Base-by-base conservation (phyloP, 306 rosid genomes). In the Luffa aegyptiaca region DNA sequence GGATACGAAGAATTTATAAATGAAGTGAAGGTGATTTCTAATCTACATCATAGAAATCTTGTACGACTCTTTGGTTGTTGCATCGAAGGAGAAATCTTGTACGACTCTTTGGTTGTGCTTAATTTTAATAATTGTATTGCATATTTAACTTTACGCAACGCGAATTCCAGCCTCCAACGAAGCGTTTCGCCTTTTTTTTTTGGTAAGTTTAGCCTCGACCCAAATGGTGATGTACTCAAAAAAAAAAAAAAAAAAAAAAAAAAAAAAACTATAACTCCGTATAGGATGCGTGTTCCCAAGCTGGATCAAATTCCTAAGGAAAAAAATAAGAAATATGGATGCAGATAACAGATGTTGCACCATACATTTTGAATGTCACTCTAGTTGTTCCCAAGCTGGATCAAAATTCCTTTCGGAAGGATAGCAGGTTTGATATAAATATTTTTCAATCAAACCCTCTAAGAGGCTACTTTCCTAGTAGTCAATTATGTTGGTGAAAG, bases 281-380 rank as follows among this genome's bases (percentile, higher is more conserved):
- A n/a, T n/a, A n/a, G n/a, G n/a, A n/a, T n/a, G n/a, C n/a, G n/a
- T n/a, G n/a, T n/a, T n/a, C n/a, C n/a, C n/a, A n/a, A n/a, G n/a
- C n/a, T n/a, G n/a, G n/a, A n/a, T n/a, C n/a, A n/a, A n/a, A n/a
- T n/a, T n/a, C n/a, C n/a, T n/a, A n/a, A n/a, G n/a, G n/a, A n/a
- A n/a, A n/a, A n/a, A n/a, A n/a, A n/a, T n/a, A n/a, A 35, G 77
- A 80, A 64, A 52, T 65, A n/a, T 84, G 82, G 76, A 55, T 87
- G 90, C 88, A 94, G 98, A 91, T 94, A 77, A 88, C 85, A 36
- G 97, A 94, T 76, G 98, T 92, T 42, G 97, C 90, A 62, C 97
- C 98, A 69, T 90, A 91, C 78, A 78, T 94, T 57, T 82, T 94
- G 84, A 94, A 94, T 81, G 97, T 97, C 79, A 94, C 97, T 48